Evolutionary conservation across 139 green algal species (phyloP), one percentile per base, ranked within the genome.

Genomic region (Haematococcus sp.): DNA sequence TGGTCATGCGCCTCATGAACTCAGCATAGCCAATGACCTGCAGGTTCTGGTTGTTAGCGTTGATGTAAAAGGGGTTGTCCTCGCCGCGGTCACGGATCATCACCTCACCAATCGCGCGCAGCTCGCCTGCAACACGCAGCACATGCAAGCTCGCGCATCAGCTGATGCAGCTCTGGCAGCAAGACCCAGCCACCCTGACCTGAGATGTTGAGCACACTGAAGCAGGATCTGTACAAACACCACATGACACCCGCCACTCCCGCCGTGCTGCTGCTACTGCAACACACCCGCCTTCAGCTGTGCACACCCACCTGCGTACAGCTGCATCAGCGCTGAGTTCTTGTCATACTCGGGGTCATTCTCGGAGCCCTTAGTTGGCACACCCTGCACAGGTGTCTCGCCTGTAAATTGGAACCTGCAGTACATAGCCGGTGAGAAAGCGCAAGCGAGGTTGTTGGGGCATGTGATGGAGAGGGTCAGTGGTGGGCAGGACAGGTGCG

Each of bases 391-490:
- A 9, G 64, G 64, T 4, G 66, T 80, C 58, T 80, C 66, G 17
- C 74, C 74, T 54, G 76, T 82, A 28, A 82, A 74, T 54, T 82
- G 76, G 43, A 77, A 82, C 46, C 74, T 49, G 40, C n/a, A n/a
- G n/a, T n/a, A n/a, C n/a, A n/a, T n/a, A n/a, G n/a, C n/a, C n/a
- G n/a, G n/a, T n/a, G n/a, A n/a, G n/a, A n/a, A n/a, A n/a, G n/a
- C n/a, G n/a, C n/a, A n/a, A n/a, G n/a, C n/a, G n/a, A n/a, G n/a
- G n/a, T n/a, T n/a, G n/a, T n/a, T n/a, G n/a, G n/a, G n/a, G n/a
- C n/a, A n/a, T n/a, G n/a, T n/a, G n/a, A n/a, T n/a, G n/a, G n/a
- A n/a, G n/a, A n/a, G n/a, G n/a, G n/a, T n/a, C n/a, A n/a, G n/a
- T n/a, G n/a, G n/a, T n/a, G n/a, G n/a, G n/a, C n/a, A n/a, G n/a